Percentiles rank a stretch among this genome's conserved stretches.
These are phyloP conservation scores for Spathaspora boniae DNA, from an alignment of 805 yeast genomes.

Conservation along the genomic window DNA sequence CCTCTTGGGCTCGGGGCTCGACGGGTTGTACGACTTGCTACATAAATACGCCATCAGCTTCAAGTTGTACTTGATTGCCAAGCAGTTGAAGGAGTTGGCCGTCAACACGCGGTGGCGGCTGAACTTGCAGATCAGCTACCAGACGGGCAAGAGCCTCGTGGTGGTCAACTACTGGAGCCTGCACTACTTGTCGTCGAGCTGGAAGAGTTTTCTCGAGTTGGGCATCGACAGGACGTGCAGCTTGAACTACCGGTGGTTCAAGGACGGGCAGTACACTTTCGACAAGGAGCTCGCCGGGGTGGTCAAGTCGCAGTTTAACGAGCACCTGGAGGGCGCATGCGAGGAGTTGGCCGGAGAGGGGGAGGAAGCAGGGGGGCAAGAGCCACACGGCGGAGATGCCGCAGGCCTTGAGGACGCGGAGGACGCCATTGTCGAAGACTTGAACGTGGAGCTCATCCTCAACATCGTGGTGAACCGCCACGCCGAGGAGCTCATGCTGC, in stretches of 20 bases:
- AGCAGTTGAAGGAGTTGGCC: slow-evolving; percentile 49
- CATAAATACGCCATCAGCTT: slow-evolving; percentile 60
- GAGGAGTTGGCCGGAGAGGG: slow-evolving; percentile 13
- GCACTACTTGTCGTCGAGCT: slow-evolving; percentile 41
- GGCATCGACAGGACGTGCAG: slow-evolving; percentile 50
- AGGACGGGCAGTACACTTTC: slow-evolving; percentile 45
- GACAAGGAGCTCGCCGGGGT: slow-evolving; percentile 15
- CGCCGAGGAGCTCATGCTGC: slow-evolving; percentile 29
- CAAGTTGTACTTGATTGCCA: slow-evolving; percentile 58
- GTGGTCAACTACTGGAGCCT: slow-evolving; percentile 60
- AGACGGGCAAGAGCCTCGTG: slow-evolving; percentile 51
- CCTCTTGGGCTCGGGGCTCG: slow-evolving; percentile 44
- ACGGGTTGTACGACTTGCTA: slow-evolving; percentile 53
- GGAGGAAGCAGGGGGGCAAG: too few species aligned
- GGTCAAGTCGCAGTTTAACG: not conserved
- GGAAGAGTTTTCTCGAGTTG: slow-evolving; percentile 56
- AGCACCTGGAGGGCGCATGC: slow-evolving; percentile 19
- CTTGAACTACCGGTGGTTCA: slow-evolving; percentile 59
- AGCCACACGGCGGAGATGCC: too few species aligned
- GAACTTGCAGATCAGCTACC: slow-evolving; percentile 55
- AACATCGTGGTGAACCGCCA: slow-evolving; percentile 37
- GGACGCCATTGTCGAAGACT: slow-evolving; percentile 18
- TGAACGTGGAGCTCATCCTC: slow-evolving; percentile 33
- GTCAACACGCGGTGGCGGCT: slow-evolving; percentile 54
- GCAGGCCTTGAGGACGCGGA: too few species aligned